Evolutionary conservation across 2,329 filamentous ascomycete genomes (phyloP).

Genomic region (Colletotrichum tropicale): DNA sequence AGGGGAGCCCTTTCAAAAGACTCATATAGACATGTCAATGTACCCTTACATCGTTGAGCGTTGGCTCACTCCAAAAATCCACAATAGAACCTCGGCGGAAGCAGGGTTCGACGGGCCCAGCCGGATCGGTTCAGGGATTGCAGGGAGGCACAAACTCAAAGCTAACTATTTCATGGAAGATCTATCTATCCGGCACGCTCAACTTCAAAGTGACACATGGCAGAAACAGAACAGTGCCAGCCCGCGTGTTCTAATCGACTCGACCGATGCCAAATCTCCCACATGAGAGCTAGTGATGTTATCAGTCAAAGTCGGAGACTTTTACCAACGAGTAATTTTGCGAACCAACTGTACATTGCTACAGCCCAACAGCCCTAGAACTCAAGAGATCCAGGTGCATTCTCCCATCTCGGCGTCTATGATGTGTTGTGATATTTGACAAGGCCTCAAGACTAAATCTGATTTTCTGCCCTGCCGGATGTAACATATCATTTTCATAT

Average conservation of each 20-base stretch:
- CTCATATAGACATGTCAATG: background rate
- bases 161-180: background rate
- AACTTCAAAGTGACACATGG: background rate
- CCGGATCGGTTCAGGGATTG: background rate
- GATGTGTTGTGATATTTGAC: too few relatives aligned
- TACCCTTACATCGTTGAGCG: background rate
- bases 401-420: too few relatives aligned
- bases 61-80: background rate
- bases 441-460: background rate
- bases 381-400: accelerated
- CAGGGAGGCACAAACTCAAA: background rate
- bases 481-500: background rate
- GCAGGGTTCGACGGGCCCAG: background rate
- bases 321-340: too few relatives aligned
- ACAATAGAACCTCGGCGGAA: background rate
- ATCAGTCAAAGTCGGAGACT: background rate
- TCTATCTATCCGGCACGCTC: background rate
- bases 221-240: accelerated
- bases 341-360: too few relatives aligned
- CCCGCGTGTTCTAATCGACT: background rate
- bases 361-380: accelerated
- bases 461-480: background rate
- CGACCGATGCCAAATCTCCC: background rate
- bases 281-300: background rate
- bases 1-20: background rate